Evolutionary conservation across 176 grass and related monocot species (phyloP), one percentile per base, ranked within the genome.

Genomic region (Tillandsia leiboldiana): DNA sequence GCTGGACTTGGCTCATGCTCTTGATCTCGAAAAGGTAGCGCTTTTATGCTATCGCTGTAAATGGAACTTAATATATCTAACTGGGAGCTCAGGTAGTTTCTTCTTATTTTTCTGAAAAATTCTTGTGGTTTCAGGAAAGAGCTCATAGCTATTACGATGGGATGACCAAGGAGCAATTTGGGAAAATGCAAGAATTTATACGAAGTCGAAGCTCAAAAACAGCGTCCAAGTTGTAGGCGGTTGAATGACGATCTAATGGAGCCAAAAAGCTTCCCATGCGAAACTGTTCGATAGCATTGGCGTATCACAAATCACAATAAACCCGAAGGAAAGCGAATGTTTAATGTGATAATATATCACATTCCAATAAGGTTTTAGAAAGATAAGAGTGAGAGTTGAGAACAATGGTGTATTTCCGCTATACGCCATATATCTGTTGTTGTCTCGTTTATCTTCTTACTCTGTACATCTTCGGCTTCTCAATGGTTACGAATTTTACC

Each of bases 151-250:
- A 81, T 71, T 96, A 96, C 54, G 78, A 76, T 79, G 86, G 83
- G 51, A 96, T 96, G 92, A 89, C 88, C 47, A 92, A 92, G 76
- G 92, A 96, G n/a, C 92, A 96, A 67, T 96, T 96, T 7, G 68
- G 72, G 1, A 86, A 64, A 53, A 89, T 96, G 92, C 88, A 96
- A 79, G 92, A 85, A 79, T 96, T 96, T 69, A 87, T 92, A 67
- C 79, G 70, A 64, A 74, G 79, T n/a, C 54, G 88, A 64, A 79
- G 76, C 64, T 80, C 92, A 52, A 91, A 85, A 53, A 17, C 87
- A 64, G 51, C 71, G 54, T 91, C 92, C 29, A 96, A 96, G 79
- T 49, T 96, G 54, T 96, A 96, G 70, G 67, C 54, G 9, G 20
- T 59, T 15, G 54, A 17, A 8, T 56, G 2, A 56, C 5, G 54